These are phyloP conservation scores for Rhizopogon salebrosus DNA, from an alignment of 768 basidiomycete species.

Conservation along the genomic window DNA sequence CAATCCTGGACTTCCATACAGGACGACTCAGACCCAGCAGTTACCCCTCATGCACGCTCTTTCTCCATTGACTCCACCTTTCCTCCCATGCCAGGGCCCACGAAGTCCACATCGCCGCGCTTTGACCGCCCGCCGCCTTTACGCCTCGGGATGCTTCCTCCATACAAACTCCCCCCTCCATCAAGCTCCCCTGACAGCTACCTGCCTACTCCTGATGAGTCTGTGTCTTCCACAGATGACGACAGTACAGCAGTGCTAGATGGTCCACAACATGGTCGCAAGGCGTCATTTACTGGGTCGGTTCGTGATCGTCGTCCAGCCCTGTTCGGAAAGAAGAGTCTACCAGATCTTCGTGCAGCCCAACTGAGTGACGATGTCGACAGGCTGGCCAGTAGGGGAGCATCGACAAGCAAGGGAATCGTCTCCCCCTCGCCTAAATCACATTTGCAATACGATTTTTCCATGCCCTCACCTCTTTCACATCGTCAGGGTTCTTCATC, in stretches of 20 bases:
- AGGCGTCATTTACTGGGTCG: conserved; percentile 46
- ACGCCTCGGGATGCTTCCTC: conserved; percentile 39
- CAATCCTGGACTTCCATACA: conserved; percentile 43
- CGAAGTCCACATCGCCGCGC: conserved; percentile 22
- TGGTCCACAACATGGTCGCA: conserved; percentile 36
- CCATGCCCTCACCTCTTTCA: conserved; percentile 35
- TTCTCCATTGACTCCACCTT: conserved; percentile 58
- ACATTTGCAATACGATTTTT: conserved; percentile 24
- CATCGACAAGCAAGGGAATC: conserved; percentile 3
- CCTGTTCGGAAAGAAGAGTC: conserved; percentile 67
- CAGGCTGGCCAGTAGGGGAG: conserved; percentile 23
- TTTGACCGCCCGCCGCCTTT: conserved; percentile 44
- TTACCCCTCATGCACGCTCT: conserved; percentile 50
- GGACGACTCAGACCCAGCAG: conserved; percentile 30
- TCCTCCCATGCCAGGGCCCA: conserved; percentile 33
- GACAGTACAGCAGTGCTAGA: conserved; percentile 27
- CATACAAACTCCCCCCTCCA: conserved; percentile 39
- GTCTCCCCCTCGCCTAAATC: conserved; percentile 2
- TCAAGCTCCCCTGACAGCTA: conserved; percentile 49
- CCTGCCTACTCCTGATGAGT: conserved; percentile 54
- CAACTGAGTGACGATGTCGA: conserved; percentile 31
- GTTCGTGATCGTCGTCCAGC: conserved; percentile 31
- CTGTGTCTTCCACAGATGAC: conserved; percentile 45
- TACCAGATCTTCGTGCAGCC: conserved; percentile 73
- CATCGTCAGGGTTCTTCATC: conserved; percentile 46